Evolutionary conservation across 2,329 filamentous ascomycete genomes (phyloP).

Genomic region (Cladosporium austrohemisphaericum): DNA sequence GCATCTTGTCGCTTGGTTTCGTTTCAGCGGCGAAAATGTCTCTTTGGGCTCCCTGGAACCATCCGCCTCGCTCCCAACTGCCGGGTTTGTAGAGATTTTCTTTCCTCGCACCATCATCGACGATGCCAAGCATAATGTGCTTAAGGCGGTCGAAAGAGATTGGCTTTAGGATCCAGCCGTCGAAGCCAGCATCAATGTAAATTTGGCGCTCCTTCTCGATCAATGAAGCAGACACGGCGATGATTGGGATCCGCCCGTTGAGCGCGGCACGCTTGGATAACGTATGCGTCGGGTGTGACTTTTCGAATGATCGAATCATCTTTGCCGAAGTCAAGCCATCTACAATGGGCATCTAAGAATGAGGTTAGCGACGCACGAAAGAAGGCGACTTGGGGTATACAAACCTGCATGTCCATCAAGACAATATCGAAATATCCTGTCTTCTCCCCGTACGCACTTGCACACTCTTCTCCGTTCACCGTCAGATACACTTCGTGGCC

Average conservation of each 20-base stretch:
- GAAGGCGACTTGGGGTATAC: constrained; percentile 26
- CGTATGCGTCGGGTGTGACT: constrained; percentile 45
- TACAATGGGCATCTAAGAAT: constrained; percentile 78
- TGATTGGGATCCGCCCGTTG: constrained; percentile 71
- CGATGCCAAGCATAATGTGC: constrained; percentile 65
- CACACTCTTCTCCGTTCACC: constrained; percentile 81
- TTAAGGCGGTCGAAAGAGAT: constrained; percentile 75
- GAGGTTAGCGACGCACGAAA: constrained; percentile 17
- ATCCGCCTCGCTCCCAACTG: constrained; percentile 80
- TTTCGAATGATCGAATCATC: constrained; percentile 74
- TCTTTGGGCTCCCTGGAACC: constrained; percentile 58
- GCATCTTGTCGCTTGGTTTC: constrained; percentile 25
- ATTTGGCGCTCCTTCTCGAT: constrained; percentile 63
- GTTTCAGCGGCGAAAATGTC: constrained; percentile 38
- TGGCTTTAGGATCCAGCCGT: constrained; percentile 87
- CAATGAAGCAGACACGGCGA: constrained; percentile 82
- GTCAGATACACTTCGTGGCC: constrained; percentile 70
- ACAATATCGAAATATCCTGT: constrained; percentile 68
- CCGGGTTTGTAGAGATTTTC: constrained; percentile 67
- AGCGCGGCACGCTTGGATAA: constrained; percentile 57
- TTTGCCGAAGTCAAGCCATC: constrained; percentile 79
- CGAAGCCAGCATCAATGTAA: constrained; percentile 77
- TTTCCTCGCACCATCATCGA: constrained; percentile 55
- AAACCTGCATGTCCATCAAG: constrained; percentile 88
- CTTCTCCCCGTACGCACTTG: constrained; percentile 63